phyloP scores from a whole-genome alignment of 306 rosid species.

The Leucaena leucocephala region DNA sequence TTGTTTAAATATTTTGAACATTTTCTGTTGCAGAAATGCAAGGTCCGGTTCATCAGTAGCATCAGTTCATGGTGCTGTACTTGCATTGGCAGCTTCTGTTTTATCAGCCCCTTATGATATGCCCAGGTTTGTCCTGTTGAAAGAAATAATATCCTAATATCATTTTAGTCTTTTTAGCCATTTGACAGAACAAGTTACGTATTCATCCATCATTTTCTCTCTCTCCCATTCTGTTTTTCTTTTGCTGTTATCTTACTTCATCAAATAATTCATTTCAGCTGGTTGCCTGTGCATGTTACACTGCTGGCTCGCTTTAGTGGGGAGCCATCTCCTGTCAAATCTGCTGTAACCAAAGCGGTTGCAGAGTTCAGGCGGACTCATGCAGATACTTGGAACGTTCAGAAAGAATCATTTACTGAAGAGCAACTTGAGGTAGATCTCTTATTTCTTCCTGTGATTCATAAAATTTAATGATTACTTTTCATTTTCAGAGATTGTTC shows the following conservation, averaged over 20 bases:
- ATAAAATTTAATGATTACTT: neutral
- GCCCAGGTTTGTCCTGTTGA: conserved; percentile 68
- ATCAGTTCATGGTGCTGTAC: conserved; percentile 87
- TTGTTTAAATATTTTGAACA: conserved; percentile 23
- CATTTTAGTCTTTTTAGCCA: conserved; percentile 24
- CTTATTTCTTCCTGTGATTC: conserved; percentile 16
- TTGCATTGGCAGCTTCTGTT: conserved; percentile 90
- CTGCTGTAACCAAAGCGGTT: conserved; percentile 95
- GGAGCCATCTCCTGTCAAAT: conserved; percentile 92
- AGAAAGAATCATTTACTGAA: conserved; percentile 85
- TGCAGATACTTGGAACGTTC: conserved; percentile 98
- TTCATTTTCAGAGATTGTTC: conserved; percentile 8
- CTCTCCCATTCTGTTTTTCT: neutral
- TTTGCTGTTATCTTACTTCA: conserved; percentile 19
- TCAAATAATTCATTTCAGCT: conserved; percentile 53
- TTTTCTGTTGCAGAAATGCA: conserved; percentile 60
- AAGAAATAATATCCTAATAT: conserved; percentile 28
- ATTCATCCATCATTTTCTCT: conserved; percentile 8
- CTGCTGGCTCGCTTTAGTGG: conserved; percentile 88
- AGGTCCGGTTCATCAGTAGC: conserved; percentile 73
- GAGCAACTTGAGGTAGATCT: conserved; percentile 91
- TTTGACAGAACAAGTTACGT: conserved; percentile 21
- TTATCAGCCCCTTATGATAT: conserved; percentile 95
- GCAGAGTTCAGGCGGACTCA: conserved; percentile 98
- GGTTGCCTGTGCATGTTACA: conserved; percentile 95